These are phyloP conservation scores for Cruciata laevipes DNA, from an alignment of 257 asterid genomes.

Conservation along the genomic window DNA sequence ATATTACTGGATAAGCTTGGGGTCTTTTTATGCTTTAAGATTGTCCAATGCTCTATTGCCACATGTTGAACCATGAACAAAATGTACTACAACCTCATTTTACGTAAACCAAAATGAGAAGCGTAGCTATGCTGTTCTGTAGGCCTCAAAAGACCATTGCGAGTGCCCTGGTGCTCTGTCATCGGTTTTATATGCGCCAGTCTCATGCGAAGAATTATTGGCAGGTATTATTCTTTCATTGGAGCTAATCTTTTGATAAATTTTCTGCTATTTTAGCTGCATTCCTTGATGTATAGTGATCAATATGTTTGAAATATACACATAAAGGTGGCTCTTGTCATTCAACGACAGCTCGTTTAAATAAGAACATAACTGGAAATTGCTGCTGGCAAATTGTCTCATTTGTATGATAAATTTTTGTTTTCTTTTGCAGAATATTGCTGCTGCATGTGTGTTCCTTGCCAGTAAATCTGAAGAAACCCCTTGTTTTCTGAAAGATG, in stretches of 20 bases:
- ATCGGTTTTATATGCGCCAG: not conserved
- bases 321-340: not conserved
- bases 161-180: not conserved
- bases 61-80: not conserved
- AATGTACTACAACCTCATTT: conserved; percentile 6
- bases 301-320: not conserved
- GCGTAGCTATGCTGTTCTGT: conserved; percentile 25
- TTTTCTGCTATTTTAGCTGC: not conserved
- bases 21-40: not conserved
- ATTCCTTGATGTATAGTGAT: not conserved
- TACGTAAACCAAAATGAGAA: not conserved
- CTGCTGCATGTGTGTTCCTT: not conserved
- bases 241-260: conserved; percentile 1
- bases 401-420: conserved; percentile 4
- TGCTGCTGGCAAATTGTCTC: conserved; percentile 14
- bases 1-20: conserved; percentile 7
- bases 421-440: conserved; percentile 16
- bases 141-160: conserved; percentile 16
- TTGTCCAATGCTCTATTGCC: not conserved
- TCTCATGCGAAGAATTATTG: not conserved
- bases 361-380: not conserved
- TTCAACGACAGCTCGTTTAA: not conserved
- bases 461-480: not conserved
- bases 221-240: conserved; percentile 32
- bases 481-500: not conserved